Evolutionary conservation across 768 basidiomycete genomes (phyloP).

Genomic region (Psilocybe cyanescens): DNA sequence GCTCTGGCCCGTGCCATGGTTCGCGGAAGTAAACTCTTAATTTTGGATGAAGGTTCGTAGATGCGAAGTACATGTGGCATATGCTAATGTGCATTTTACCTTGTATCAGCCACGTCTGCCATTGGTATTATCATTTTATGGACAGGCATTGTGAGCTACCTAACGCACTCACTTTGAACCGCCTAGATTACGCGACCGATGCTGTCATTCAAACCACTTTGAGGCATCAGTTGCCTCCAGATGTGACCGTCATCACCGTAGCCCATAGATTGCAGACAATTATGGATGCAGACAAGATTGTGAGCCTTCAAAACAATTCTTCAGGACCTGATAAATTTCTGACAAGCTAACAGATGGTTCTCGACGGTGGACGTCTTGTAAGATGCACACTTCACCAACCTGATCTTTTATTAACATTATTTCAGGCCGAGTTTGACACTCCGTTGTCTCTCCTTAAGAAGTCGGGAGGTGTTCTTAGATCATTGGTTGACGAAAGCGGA

Average conservation of each 20-base stretch:
- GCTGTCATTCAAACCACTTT: constrained; percentile 71
- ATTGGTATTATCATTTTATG: constrained; percentile 3
- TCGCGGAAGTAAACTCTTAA: constrained; percentile 57
- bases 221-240: constrained; percentile 61
- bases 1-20: constrained; percentile 67
- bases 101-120: constrained; percentile 36
- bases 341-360: constrained; percentile 36
- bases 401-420: not conserved
- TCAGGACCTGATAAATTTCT: not conserved
- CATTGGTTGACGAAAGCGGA: constrained; percentile 60
- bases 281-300: constrained; percentile 62
- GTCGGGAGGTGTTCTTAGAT: constrained; percentile 49
- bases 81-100: not conserved
- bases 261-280: constrained; percentile 73
- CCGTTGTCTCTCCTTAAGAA: constrained; percentile 55
- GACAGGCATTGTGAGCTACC: constrained; percentile 15
- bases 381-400: constrained; percentile 4
- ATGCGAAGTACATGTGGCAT: not conserved
- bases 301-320: constrained; percentile 16
- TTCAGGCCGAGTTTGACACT: constrained; percentile 56
- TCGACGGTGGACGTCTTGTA: constrained; percentile 48
- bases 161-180: constrained; percentile 17
- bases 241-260: constrained; percentile 64
- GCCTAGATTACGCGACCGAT: constrained; percentile 59
- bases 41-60: constrained; percentile 46